These are phyloP conservation scores for Sanguinoderma infundibulare DNA, from an alignment of 1,284 basidiomycete genomes.

Conservation along the genomic window DNA sequence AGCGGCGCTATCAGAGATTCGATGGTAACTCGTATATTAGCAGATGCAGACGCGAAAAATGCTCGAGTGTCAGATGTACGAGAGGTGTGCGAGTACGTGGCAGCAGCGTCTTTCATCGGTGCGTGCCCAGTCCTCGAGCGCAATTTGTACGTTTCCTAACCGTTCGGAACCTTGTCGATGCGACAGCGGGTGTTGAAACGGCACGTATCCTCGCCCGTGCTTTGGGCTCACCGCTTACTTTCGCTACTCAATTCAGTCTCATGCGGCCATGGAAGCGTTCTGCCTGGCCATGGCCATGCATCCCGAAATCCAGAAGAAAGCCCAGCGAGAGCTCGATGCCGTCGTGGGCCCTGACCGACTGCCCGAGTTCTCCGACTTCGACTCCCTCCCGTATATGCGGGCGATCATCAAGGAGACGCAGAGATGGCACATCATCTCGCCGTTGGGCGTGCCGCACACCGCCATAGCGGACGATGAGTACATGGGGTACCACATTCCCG, in stretches of 20 bases:
- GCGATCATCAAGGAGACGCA: too few species aligned
- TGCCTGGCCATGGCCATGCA: not conserved
- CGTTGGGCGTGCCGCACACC: too few species aligned
- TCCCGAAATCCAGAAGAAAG: not conserved
- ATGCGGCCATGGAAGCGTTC: not conserved
- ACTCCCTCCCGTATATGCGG: too few species aligned
- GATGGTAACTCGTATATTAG: not conserved
- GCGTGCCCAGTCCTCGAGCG: not conserved
- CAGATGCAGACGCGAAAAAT: not conserved
- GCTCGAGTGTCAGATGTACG: not conserved
- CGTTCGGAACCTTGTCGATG: not conserved
- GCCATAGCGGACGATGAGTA: too few species aligned
- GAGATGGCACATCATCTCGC: too few species aligned
- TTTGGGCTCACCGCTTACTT: not conserved
- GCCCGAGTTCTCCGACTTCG: slow-evolving; percentile 5
- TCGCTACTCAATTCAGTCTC: too few species aligned
- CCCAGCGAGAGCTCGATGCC: not conserved
- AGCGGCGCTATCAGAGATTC: not conserved
- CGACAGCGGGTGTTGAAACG: not conserved
- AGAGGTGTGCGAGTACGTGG: not conserved
- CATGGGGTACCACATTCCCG: too few species aligned
- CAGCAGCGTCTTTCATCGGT: not conserved
- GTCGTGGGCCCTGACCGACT: not conserved
- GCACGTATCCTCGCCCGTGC: not conserved
- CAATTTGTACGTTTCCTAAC: not conserved